Evolutionary conservation across 2,329 filamentous ascomycete species (phyloP).

Genomic region (Chaetomium olivaceum): DNA sequence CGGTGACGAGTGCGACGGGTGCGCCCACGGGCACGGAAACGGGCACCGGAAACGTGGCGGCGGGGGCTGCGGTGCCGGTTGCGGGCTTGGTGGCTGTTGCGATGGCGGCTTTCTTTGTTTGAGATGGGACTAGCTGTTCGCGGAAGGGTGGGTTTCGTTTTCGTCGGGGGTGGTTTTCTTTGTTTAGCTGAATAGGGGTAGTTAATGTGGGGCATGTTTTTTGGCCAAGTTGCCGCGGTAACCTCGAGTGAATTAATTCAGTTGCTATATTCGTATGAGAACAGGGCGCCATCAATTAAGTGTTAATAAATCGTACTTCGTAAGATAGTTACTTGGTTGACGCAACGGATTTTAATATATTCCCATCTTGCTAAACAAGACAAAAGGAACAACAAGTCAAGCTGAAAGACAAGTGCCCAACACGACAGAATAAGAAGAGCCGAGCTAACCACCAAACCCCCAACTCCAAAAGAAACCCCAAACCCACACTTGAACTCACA

Average conservation of each 20-base stretch:
- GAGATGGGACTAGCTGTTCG: slow-evolving; percentile 16
- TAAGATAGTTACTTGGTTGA: too few species aligned
- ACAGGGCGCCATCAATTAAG: too few species aligned
- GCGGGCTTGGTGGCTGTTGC: slow-evolving; percentile 21
- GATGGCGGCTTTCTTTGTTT: slow-evolving; percentile 25
- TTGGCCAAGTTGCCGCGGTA: not conserved
- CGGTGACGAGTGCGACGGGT: not conserved
- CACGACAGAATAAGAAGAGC: too few species aligned
- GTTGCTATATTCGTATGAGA: too few species aligned
- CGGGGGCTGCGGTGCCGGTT: slow-evolving; percentile 10
- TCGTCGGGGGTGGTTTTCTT: not conserved
- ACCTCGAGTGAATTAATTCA: too few species aligned
- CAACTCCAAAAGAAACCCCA: not conserved
- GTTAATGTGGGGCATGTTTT: not conserved
- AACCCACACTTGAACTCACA: too few species aligned
- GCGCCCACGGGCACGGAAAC: slow-evolving; percentile 1
- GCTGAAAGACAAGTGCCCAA: too few species aligned
- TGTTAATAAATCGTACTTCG: too few species aligned
- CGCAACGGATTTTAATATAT: too few species aligned
- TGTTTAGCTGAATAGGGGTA: not conserved
- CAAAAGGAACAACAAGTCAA: too few species aligned
- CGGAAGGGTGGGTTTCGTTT: not conserved
- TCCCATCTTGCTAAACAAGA: too few species aligned
- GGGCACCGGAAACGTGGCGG: slow-evolving; percentile 13
- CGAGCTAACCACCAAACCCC: too few species aligned